phyloP scores from a whole-genome alignment of 2,329 filamentous ascomycete species.

The Trichoderma koningiopsis region DNA sequence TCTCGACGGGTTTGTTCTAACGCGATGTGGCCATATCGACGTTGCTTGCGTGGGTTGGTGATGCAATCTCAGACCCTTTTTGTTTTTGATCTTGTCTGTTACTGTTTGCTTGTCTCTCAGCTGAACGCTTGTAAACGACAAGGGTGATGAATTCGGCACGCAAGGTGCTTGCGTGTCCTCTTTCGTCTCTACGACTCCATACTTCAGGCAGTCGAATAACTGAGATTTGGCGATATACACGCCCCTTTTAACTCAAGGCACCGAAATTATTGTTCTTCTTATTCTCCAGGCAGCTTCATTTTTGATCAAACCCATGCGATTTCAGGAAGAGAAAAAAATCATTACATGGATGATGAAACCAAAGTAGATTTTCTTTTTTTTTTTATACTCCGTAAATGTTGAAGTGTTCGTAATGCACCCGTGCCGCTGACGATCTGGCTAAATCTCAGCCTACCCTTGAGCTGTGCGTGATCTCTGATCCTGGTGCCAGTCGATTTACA shows the following conservation, averaged over 20 bases:
- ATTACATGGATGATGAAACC: not conserved
- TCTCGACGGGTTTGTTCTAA: not conserved
- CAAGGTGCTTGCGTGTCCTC: constrained; percentile 12
- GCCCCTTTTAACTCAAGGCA: constrained; percentile 15
- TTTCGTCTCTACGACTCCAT: not conserved
- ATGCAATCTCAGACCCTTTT: constrained; percentile 10
- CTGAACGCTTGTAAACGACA: not conserved
- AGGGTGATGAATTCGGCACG: constrained; percentile 3
- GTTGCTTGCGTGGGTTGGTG: constrained; percentile 21
- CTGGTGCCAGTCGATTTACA: not conserved
- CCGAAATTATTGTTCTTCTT: constrained; percentile 1
- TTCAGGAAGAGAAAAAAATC: not conserved
- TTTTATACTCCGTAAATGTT: not conserved
- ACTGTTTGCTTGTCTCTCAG: not conserved
- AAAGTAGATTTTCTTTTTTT: not conserved
- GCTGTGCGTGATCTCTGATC: not conserved
- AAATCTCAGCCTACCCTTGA: constrained; percentile 3
- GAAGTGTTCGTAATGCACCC: not conserved
- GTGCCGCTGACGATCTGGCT: not conserved
- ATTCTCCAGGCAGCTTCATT: constrained; percentile 13
- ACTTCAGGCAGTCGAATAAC: constrained; percentile 6
- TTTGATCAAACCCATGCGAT: not conserved
- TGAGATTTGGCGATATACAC: not conserved
- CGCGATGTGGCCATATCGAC: not conserved
- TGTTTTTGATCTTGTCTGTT: not conserved